These are phyloP conservation scores for Ambrosiella beaveri DNA, from an alignment of 2,329 filamentous ascomycete species.

Conservation along the genomic window DNA sequence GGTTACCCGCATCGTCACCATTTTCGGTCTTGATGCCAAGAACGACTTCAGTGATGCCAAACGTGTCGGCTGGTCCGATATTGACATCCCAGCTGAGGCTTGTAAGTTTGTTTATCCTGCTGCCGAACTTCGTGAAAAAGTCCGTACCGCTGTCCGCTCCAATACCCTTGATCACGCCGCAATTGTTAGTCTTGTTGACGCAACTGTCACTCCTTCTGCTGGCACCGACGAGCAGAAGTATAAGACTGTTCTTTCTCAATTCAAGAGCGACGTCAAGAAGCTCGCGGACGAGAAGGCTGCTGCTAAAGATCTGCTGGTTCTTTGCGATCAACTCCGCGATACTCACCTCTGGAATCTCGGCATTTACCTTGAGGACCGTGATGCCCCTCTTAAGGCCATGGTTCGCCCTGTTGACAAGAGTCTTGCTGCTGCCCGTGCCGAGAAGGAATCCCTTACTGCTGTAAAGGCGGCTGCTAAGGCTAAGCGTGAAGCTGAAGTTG, in stretches of 20 bases:
- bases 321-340: constrained; percentile 71
- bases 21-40: constrained; percentile 57
- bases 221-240: constrained; percentile 26
- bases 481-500: constrained; percentile 32
- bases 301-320: constrained; percentile 50
- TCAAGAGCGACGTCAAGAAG: constrained; percentile 35
- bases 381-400: constrained; percentile 48
- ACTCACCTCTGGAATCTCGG: constrained; percentile 63
- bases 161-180: constrained; percentile 29
- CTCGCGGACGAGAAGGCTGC: constrained; percentile 30
- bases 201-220: constrained; percentile 29
- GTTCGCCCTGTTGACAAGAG: constrained; percentile 47
- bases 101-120: constrained; percentile 30
- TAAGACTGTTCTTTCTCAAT: constrained; percentile 27
- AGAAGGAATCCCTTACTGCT: constrained; percentile 37
- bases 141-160: constrained; percentile 10
- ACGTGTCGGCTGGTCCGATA: constrained; percentile 20
- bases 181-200: constrained; percentile 27
- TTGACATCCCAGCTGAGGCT: constrained; percentile 30
- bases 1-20: constrained; percentile 68
- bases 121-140: constrained; percentile 10
- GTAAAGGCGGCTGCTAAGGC: constrained; percentile 38
- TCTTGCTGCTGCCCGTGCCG: constrained; percentile 39
- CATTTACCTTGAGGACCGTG: constrained; percentile 74
- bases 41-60: constrained; percentile 18